A percentile compares a stretch with the other conserved stretches of the same genome.
Evolutionary conservation across 2,329 filamentous ascomycete genomes (phyloP).

Genomic region (Ramichloridium luteum): DNA sequence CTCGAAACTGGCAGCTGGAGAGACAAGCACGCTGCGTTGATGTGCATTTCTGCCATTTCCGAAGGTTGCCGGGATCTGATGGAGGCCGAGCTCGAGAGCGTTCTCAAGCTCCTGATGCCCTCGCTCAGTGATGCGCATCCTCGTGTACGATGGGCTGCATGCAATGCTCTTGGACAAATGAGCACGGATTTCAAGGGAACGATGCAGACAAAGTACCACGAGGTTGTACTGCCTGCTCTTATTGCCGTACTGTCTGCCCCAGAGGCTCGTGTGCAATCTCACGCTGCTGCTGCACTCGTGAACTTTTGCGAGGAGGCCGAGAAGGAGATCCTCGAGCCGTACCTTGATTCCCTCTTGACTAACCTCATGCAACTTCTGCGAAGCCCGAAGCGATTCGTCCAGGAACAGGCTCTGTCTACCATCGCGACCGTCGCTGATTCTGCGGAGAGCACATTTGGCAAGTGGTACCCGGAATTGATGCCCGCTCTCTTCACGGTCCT

Average conservation of each 20-base stretch:
- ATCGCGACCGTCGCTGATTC: slow-evolving; percentile 99
- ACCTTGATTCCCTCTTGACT: slow-evolving; percentile 74
- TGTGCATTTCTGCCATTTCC: slow-evolving; percentile 97
- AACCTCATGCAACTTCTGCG: slow-evolving; percentile 79
- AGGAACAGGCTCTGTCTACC: slow-evolving; percentile 93
- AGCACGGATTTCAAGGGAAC: slow-evolving; percentile 96
- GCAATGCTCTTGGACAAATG: slow-evolving; percentile 98
- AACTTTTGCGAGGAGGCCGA: slow-evolving; percentile 99
- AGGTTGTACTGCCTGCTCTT: slow-evolving; percentile 74
- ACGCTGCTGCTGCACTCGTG: slow-evolving; percentile 92
- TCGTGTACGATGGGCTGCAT: slow-evolving; percentile 91
- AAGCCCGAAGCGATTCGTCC: slow-evolving; percentile 88
- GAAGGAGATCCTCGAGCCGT: slow-evolving; percentile 80
- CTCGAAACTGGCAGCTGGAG: slow-evolving; percentile 91
- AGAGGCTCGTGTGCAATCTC: slow-evolving; percentile 88
- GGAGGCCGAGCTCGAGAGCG: slow-evolving; percentile 86
- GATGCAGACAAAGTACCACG: slow-evolving; percentile 94
- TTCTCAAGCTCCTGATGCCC: slow-evolving; percentile 87
- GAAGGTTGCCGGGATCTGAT: slow-evolving; percentile 94
- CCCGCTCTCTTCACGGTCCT: slow-evolving; percentile 83
- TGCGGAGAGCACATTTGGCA: slow-evolving; percentile 83
- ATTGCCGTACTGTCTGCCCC: slow-evolving; percentile 83
- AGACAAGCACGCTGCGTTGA: slow-evolving; percentile 88
- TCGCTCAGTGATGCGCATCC: slow-evolving; percentile 82
- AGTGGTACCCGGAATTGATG: slow-evolving; percentile 95